Evolutionary conservation across 2,329 filamentous ascomycete species (phyloP).

Genomic region (Ophiostoma angusticollis): DNA sequence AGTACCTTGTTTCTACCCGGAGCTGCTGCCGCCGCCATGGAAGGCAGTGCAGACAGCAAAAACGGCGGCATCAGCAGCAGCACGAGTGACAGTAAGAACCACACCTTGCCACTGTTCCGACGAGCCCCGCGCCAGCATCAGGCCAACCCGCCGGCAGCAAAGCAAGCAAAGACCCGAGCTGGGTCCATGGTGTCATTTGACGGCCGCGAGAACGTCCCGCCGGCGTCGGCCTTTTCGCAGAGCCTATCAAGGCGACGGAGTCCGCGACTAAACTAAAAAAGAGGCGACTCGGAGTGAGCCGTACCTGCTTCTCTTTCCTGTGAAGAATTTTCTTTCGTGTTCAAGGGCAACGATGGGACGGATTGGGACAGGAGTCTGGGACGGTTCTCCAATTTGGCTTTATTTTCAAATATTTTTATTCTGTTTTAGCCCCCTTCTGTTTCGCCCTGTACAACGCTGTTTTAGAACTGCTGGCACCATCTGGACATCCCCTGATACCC

Average conservation of each 20-base stretch:
- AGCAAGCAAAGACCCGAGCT: conserved; percentile 20
- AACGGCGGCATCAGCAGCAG: conserved; percentile 14
- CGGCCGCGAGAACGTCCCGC: conserved; percentile 40
- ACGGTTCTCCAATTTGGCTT: too few relatives aligned
- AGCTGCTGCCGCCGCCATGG: neutral
- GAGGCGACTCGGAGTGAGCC: too few relatives aligned
- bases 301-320: too few relatives aligned
- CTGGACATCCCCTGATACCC: too few relatives aligned
- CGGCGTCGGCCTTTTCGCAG: conserved; percentile 30
- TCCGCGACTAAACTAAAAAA: conserved; percentile 32
- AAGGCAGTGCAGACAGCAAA: neutral
- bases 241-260: conserved; percentile 41
- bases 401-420: too few relatives aligned
- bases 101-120: conserved; percentile 35
- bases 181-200: conserved; percentile 23
- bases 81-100: conserved; percentile 20
- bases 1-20: conserved; percentile 26
- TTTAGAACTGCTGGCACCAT: too few relatives aligned
- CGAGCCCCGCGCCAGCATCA: conserved; percentile 24
- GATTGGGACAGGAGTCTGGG: too few relatives aligned
- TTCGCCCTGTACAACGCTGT: too few relatives aligned
- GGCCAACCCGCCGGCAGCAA: conserved; percentile 17
- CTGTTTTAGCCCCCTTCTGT: too few relatives aligned
- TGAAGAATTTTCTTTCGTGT: too few relatives aligned
- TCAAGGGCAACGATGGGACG: too few relatives aligned